Base-by-base conservation (phyloP, 176 grass and related monocot species). In the Hordeum marinum region DNA sequence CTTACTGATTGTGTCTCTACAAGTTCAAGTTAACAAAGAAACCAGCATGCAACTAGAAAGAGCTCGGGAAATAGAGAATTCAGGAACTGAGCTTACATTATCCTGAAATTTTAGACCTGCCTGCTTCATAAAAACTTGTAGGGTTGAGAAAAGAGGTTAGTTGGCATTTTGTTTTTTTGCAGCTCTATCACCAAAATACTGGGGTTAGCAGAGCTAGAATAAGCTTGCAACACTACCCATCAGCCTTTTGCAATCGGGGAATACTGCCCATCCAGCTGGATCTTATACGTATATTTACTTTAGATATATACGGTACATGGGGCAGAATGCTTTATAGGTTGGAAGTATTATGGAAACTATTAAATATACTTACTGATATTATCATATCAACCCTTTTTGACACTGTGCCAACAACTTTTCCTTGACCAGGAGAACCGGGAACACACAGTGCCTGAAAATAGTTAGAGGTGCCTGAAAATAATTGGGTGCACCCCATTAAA, bases 391-490 rank as follows among this genome's bases (percentile, higher is more conserved):
- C 85, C 82, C 87, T 95, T 71, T 57, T 83, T 73, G 21, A 9
- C 8, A 23, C 36, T 74, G 95, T 82, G 34, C 96, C 96, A 87
- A 95, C 91, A n/a, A 90, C 76, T 87, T 90, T 80, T 77, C 89
- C 90, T 31, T 45, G 71, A 83, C 7, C 15, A 72, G 17, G 8
- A 69, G 62, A 75, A 68, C 90, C 42, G 67, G 93, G 65, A 80
- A 92, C 87, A 88, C 93, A 98, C 67, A 98, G 85, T 85, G 96
- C 96, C 96, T 98, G 75, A 69, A 92, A 63, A 85, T n/a, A n/a
- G n/a, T n/a, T n/a, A n/a, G n/a, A n/a, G n/a, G n/a, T n/a, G n/a
- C n/a, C n/a, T n/a, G n/a, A n/a, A n/a, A n/a, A n/a, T n/a, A n/a
- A n/a, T n/a, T n/a, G n/a, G n/a, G n/a, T n/a, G n/a, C n/a, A n/a